Base-by-base conservation (phyloP, 805 yeast genomes). In the Kodamaea laetipori region DNA sequence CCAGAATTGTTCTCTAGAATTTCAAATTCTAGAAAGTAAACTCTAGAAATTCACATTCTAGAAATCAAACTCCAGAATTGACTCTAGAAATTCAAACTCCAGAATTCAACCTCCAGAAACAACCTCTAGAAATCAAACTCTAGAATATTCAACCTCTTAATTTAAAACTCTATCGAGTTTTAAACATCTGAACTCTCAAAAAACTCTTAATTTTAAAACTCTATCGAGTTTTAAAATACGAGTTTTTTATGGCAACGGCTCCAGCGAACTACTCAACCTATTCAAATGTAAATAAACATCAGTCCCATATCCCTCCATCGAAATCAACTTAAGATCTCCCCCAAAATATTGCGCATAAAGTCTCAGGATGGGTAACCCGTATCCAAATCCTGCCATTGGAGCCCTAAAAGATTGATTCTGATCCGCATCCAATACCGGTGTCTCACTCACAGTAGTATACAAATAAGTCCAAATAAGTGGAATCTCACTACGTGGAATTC, bases 301-400 rank as follows among this genome's bases (percentile, higher is more conserved):
- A 1, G 97, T 89, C 11, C 97, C 97, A 57, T 89, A 87, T 6
- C 96, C 96, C 64, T 89, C 96, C 95, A 90, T 87, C 25, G 89
- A 80, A 44, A 88, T 89, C 56, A 90, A 73, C 58, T 84, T 85
- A 62, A 89, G 75, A 56, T 90, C 96, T 3, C 96, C 96, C 5
- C 96, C 95, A 59, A 90, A 89, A 61, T 89, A 89, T 50, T 90
- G 81, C 2, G 96, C 90, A 53, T 90, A 90, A 28, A 89, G 72
- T 46, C 96, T 67, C 37, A 94, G 84, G 43, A 90, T 82, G 1
- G 96, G 96, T 54, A 89, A 72, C 0, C 97, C 96, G 57, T 89
- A 90, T 21, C 97, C 97, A 52, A 86, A 84, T 0, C 97, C 97
- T 40, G 96, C 96, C 86, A 89, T 84, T 46, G 96, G 97, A 0